These are phyloP conservation scores for Kodamaea jinghongensis DNA, from an alignment of 805 yeast species.

Conservation along the genomic window DNA sequence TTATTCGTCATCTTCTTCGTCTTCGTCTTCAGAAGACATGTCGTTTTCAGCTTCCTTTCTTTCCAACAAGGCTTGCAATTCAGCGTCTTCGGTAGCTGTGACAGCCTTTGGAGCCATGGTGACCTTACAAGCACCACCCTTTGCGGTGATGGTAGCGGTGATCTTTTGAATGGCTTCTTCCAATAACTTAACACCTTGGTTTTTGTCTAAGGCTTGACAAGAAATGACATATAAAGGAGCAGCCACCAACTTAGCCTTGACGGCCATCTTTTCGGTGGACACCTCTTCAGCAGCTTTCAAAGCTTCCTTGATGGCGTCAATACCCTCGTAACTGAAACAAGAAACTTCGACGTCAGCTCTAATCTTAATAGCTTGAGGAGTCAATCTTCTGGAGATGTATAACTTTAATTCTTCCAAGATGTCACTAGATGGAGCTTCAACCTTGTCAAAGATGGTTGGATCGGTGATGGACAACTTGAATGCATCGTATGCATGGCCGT, in stretches of 20 bases:
- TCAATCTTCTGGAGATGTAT: constrained; percentile 88
- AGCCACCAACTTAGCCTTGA: constrained; percentile 93
- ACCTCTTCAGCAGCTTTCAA: constrained; percentile 81
- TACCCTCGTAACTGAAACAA: constrained; percentile 95
- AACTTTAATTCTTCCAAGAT: constrained; percentile 79
- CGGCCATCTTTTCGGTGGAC: constrained; percentile 80
- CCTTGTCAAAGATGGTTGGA: constrained; percentile 78
- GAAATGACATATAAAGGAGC: constrained; percentile 95
- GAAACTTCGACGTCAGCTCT: constrained; percentile 99
- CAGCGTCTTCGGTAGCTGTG: constrained; percentile 97
- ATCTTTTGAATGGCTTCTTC: constrained; percentile 78
- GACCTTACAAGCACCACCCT: constrained; percentile 85
- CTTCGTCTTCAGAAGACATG: constrained; percentile 80
- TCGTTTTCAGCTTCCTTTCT: constrained; percentile 86
- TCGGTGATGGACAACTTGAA: constrained; percentile 95
- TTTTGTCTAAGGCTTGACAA: constrained; percentile 89
- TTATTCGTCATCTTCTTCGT: constrained; percentile 27
- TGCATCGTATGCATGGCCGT: constrained; percentile 96
- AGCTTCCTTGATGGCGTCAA: constrained; percentile 92
- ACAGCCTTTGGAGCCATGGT: constrained; percentile 99
- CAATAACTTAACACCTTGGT: constrained; percentile 77
- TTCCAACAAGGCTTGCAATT: constrained; percentile 92
- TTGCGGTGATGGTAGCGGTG: constrained; percentile 60
- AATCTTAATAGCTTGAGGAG: constrained; percentile 96
- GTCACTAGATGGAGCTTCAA: constrained; percentile 68